phyloP scores from a whole-genome alignment of 352 stramenopile species.

The Pythium folliculosum region DNA sequence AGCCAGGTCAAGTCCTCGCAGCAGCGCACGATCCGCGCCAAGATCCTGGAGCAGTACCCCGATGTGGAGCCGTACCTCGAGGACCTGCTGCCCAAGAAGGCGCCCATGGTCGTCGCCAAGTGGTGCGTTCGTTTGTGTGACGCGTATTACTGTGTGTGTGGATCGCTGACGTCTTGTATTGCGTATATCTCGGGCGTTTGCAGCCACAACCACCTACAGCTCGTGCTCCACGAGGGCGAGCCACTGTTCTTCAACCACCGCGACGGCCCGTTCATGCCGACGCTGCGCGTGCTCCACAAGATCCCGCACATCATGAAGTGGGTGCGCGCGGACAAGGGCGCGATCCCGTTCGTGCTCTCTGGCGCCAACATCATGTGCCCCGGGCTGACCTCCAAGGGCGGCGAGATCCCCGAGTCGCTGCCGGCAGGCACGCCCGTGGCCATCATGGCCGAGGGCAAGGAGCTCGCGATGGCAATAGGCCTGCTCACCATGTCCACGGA shows the following conservation, averaged over 20 bases:
- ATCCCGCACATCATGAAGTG: conserved; percentile 93
- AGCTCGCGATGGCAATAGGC: conserved; percentile 96
- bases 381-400: conserved; percentile 95
- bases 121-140: conserved; percentile 47
- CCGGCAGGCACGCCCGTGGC: conserved; percentile 83
- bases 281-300: conserved; percentile 95
- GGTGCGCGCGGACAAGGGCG: conserved; percentile 96
- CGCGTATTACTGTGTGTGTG: conserved; percentile 1
- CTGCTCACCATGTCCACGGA: conserved; percentile 95
- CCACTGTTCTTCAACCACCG: conserved; percentile 96
- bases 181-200: not conserved
- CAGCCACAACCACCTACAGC: conserved; percentile 83
- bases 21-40: conserved; percentile 93
- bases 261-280: conserved; percentile 97
- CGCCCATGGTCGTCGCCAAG: conserved; percentile 90
- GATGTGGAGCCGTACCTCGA: conserved; percentile 89
- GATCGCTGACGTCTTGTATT: conserved; percentile 24
- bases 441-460: conserved; percentile 98
- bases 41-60: conserved; percentile 94
- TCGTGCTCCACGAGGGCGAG: conserved; percentile 89
- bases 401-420: conserved; percentile 91
- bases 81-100: conserved; percentile 94
- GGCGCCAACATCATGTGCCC: conserved; percentile 99
- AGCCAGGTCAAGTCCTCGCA: conserved; percentile 98
- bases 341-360: conserved; percentile 97